Conservation (phyloP, 2,329 filamentous ascomycete genomes). For the Neofusicoccum umdonicola region DNA sequence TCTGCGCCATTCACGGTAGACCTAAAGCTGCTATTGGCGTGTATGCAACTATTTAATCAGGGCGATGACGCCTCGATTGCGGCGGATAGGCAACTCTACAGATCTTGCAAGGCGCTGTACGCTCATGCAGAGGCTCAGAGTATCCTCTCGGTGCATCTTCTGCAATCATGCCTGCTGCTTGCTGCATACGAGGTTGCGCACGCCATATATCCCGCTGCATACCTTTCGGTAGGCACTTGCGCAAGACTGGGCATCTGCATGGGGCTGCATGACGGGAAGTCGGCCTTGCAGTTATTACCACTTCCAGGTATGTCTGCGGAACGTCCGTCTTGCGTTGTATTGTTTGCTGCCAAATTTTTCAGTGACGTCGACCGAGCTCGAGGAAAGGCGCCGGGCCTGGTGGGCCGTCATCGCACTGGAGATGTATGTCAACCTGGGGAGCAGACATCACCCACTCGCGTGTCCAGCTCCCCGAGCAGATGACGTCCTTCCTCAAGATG, state of each 20-base stretch:
- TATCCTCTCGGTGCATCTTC: slow-evolving; percentile 41
- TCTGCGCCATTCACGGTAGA: neutral
- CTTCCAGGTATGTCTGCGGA: neutral
- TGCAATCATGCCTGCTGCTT: slow-evolving; percentile 49
- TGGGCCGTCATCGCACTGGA: neutral
- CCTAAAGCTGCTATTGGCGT: neutral
- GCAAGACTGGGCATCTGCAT: slow-evolving; percentile 47
- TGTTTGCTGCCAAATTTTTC: slow-evolving; percentile 16
- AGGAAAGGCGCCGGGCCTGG: neutral
- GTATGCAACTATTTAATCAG: neutral
- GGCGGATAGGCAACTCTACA: neutral
- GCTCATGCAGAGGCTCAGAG: slow-evolving; percentile 44
- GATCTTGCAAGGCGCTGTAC: slow-evolving; percentile 39
- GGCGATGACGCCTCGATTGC: neutral
- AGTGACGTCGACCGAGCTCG: neutral
- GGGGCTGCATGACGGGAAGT: slow-evolving; percentile 42
- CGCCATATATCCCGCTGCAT: slow-evolving; percentile 51
- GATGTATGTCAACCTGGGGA: neutral
- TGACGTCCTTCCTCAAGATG: neutral
- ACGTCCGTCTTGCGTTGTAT: no score
- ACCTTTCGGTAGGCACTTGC: slow-evolving; percentile 48
- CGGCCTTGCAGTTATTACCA: slow-evolving; percentile 37
- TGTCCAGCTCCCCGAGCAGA: neutral
- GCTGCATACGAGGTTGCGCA: slow-evolving; percentile 51
- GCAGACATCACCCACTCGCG: neutral